A percentile compares a stretch with the other conserved stretches of the same genome.
Conservation (phyloP, 1,284 basidiomycete genomes). For the Exobasidium cylindrosporum region DNA sequence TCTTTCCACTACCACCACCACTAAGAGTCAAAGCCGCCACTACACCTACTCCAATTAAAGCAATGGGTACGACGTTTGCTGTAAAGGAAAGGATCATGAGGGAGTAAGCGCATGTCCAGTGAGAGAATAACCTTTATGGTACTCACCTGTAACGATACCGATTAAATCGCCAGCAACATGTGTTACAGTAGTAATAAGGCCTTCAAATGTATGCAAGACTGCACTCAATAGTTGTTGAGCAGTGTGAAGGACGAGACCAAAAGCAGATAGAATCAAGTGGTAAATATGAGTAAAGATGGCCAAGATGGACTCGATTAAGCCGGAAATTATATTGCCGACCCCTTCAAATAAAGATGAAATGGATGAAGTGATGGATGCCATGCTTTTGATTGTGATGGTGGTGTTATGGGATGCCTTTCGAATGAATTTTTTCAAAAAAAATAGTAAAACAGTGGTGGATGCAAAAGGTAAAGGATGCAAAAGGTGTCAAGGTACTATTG, state of each 20-base stretch:
- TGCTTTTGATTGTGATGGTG: slow-evolving; percentile 8
- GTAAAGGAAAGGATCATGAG: no score
- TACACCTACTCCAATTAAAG: neutral
- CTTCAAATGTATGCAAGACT: neutral
- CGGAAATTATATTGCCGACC: slow-evolving; percentile 10
- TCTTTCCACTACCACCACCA: neutral
- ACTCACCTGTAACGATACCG: slow-evolving; percentile 6
- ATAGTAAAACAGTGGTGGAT: no score
- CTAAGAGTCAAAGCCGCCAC: neutral
- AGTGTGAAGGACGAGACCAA: neutral
- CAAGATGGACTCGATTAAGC: slow-evolving; percentile 15
- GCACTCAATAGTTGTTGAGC: neutral
- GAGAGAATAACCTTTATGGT: no score
- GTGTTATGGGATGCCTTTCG: no score
- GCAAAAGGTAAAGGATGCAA: no score
- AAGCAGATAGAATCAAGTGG: neutral
- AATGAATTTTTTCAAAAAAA: no score
- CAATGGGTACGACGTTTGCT: slow-evolving; percentile 11
- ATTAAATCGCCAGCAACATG: slow-evolving; percentile 3
- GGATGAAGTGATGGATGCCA: slow-evolving; percentile 17
- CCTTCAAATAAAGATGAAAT: slow-evolving; percentile 8
- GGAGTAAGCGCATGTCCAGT: no score
- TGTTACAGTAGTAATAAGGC: neutral
- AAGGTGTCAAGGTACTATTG: no score
- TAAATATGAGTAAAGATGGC: slow-evolving; percentile 12